phyloP scores from a whole-genome alignment of 306 rosid genomes.

The Hippophae tibetana region DNA sequence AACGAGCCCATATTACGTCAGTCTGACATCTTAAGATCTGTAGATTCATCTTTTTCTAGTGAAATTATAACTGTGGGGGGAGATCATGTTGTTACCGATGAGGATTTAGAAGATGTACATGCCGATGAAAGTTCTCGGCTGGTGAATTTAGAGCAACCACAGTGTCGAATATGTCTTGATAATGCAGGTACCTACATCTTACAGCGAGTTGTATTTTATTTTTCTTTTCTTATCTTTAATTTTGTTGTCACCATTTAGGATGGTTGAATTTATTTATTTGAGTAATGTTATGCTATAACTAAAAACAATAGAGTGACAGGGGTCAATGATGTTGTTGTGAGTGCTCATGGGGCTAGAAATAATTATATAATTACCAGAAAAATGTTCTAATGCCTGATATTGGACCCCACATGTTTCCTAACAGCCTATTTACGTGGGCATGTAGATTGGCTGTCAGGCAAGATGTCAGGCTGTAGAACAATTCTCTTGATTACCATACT shows the following conservation, averaged over 20 bases:
- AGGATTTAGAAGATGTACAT: conserved; percentile 35
- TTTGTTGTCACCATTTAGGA: conserved; percentile 8
- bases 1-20: conserved; percentile 69
- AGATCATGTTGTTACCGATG: conserved; percentile 19
- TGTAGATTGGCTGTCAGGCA: too few species aligned
- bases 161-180: conserved; percentile 96
- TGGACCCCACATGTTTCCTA: too few species aligned
- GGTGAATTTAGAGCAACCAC: conserved; percentile 63
- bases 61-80: conserved; percentile 55
- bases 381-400: too few species aligned
- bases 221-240: conserved; percentile 10
- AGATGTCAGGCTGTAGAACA: too few species aligned
- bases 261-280: not conserved
- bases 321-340: not conserved
- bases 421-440: too few species aligned
- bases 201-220: conserved; percentile 6
- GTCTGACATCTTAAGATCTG: conserved; percentile 23
- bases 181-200: conserved; percentile 53
- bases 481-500: too few species aligned
- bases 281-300: not conserved
- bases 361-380: too few species aligned
- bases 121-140: conserved; percentile 51
- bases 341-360: not conserved
- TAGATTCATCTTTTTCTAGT: conserved; percentile 52
- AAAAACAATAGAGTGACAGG: not conserved